A percentile compares a stretch with the other conserved stretches of the same genome.
phyloP scores from a whole-genome alignment of 164 flowering plant genomes.

The Amborella trichopoda region DNA sequence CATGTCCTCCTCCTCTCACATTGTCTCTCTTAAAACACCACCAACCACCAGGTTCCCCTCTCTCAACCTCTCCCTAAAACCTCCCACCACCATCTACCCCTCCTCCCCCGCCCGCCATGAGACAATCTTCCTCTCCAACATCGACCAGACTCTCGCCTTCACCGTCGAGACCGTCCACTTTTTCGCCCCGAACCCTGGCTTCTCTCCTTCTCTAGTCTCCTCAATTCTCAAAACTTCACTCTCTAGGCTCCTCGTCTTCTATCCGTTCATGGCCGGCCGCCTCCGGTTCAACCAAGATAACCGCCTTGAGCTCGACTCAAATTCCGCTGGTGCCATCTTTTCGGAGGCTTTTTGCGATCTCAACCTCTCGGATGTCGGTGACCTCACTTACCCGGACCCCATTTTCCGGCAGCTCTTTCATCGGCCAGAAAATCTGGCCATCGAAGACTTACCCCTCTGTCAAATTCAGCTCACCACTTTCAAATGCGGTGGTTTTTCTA shows the following conservation, averaged over 20 bases:
- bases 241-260: constrained; percentile 20
- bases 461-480: constrained; percentile 48
- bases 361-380: constrained; percentile 43
- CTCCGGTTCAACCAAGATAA: constrained; percentile 24
- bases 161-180: constrained; percentile 45
- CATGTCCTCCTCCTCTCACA: no score
- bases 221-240: constrained; percentile 23
- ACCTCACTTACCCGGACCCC: constrained; percentile 44
- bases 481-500: constrained; percentile 66
- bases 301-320: constrained; percentile 55
- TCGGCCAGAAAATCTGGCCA: constrained; percentile 3
- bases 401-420: constrained; percentile 26
- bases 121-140: constrained; percentile 70
- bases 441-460: constrained; percentile 33
- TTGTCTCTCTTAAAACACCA: no score
- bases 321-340: constrained; percentile 37
- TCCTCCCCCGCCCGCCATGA: no score
- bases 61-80: no score
- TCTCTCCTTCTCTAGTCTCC: constrained; percentile 24
- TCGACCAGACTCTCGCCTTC: constrained; percentile 51
- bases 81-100: no score
- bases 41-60: no score
- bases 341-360: constrained; percentile 40
- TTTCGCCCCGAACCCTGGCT: constrained; percentile 24
- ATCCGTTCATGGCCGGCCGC: constrained; percentile 58